phyloP scores from a whole-genome alignment of 2,329 filamentous ascomycete species.

The Colletotrichum limetticola region DNA sequence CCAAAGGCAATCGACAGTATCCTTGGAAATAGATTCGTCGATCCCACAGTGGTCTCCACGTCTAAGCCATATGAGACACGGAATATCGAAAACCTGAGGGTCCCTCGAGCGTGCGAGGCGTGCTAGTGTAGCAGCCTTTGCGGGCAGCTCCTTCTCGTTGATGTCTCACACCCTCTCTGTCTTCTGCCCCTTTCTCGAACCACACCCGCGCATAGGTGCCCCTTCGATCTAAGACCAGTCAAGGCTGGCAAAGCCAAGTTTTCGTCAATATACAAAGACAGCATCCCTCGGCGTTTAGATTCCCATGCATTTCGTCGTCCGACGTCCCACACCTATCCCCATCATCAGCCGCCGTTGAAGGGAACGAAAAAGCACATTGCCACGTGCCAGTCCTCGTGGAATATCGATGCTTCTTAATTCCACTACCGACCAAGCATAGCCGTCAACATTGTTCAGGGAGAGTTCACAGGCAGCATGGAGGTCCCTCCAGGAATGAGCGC shows the following conservation, averaged over 20 bases:
- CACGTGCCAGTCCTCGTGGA: not conserved
- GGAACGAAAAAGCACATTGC: not conserved
- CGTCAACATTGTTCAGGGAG: not conserved
- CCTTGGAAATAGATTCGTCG: slow-evolving; percentile 19
- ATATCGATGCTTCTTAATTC: not conserved
- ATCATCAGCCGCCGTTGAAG: not conserved
- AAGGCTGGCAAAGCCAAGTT: not conserved
- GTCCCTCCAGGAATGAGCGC: slow-evolving; percentile 20
- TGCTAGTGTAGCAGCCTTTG: slow-evolving; percentile 10
- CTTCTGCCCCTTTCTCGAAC: not conserved
- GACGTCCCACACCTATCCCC: not conserved
- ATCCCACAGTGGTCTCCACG: slow-evolving; percentile 24
- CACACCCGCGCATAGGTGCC: not conserved
- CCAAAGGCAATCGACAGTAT: slow-evolving; percentile 11
- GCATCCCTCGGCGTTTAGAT: not conserved
- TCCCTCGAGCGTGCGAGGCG: slow-evolving; percentile 1
- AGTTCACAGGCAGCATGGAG: slow-evolving; percentile 19
- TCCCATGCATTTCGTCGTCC: not conserved
- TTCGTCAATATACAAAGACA: slow-evolving; percentile 13
- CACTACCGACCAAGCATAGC: not conserved
- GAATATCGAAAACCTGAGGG: slow-evolving; percentile 1
- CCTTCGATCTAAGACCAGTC: not conserved
- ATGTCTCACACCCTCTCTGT: slow-evolving; percentile 17
- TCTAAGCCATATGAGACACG: slow-evolving; percentile 19
- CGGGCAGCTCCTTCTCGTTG: slow-evolving; percentile 3